Percentiles rank a stretch among this genome's conserved stretches.
Evolutionary conservation across 352 stramenopile species (phyloP).

Genomic region (Globisporangium ultimum): DNA sequence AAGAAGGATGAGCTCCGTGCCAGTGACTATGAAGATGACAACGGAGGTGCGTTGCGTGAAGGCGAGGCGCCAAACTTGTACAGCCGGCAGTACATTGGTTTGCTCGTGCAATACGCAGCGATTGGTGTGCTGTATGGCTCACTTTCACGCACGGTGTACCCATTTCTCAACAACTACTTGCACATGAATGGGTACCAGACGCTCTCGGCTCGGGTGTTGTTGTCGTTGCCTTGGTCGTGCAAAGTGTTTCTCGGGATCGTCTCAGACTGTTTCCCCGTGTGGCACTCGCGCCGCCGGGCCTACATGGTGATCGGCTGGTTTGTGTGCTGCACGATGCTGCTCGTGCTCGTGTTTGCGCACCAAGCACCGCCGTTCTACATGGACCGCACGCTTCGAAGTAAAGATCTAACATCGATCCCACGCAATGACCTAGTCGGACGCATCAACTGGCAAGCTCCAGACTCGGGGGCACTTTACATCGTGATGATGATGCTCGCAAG

Average conservation of each 20-base stretch:
- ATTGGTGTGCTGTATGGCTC: too few relatives aligned
- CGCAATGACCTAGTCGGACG: constrained; percentile 12
- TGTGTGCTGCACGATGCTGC: constrained; percentile 46
- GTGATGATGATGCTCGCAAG: constrained; percentile 39
- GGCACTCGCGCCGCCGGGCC: constrained; percentile 20
- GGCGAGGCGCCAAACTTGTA: too few relatives aligned
- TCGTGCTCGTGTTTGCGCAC: constrained; percentile 38
- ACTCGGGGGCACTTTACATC: constrained; percentile 18
- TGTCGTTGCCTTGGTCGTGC: constrained; percentile 45
- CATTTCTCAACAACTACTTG: constrained; percentile 7
- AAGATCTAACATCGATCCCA: constrained; percentile 20
- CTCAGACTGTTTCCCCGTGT: constrained; percentile 55
- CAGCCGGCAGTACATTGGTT: too few relatives aligned
- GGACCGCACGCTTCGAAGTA: constrained; percentile 36
- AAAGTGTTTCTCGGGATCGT: constrained; percentile 67
- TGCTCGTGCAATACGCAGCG: too few relatives aligned
- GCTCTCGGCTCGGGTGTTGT: constrained; percentile 17
- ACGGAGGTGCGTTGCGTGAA: too few relatives aligned
- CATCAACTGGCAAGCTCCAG: constrained; percentile 29
- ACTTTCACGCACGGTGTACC: too few relatives aligned
- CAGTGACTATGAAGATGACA: too few relatives aligned
- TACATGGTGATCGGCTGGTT: constrained; percentile 35
- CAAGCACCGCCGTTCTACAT: constrained; percentile 54
- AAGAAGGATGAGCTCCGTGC: too few relatives aligned
- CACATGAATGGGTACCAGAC: constrained; percentile 28